phyloP scores from a whole-genome alignment of 306 rosid genomes.

The Castanea mollissima region DNA sequence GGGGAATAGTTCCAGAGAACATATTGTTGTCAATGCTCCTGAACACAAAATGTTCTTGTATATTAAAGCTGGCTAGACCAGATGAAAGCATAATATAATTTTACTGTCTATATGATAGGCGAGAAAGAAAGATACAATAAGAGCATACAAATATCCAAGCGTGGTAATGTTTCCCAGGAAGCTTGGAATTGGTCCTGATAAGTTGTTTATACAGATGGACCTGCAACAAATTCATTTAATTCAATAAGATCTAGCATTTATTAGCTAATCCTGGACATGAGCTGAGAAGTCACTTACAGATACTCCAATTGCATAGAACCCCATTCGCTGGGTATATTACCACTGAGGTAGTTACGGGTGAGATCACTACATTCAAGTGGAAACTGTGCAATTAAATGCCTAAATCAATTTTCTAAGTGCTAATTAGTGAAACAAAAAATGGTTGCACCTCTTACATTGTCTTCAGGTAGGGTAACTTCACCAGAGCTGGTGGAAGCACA shows the following conservation, averaged over 20 bases:
- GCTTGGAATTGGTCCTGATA: conserved; percentile 23
- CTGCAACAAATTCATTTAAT: neutral
- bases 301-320: conserved; percentile 23
- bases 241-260: neutral
- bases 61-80: no score
- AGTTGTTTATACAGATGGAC: neutral
- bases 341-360: conserved; percentile 20
- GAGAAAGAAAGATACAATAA: no score
- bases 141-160: neutral
- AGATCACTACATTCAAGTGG: conserved; percentile 9
- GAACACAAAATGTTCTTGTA: no score
- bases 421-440: neutral
- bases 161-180: conserved; percentile 23
- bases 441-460: conserved; percentile 5
- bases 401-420: neutral
- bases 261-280: neutral
- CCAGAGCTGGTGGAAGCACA: conserved; percentile 28
- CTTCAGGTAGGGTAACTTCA: conserved; percentile 24
- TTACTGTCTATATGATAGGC: no score
- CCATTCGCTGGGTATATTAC: conserved; percentile 25
- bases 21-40: no score
- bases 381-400: neutral
- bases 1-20: no score
- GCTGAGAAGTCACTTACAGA: conserved; percentile 14
- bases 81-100: no score